Base-by-base conservation (phyloP, 768 basidiomycete species). In the Tylopilus sp. region DNA sequence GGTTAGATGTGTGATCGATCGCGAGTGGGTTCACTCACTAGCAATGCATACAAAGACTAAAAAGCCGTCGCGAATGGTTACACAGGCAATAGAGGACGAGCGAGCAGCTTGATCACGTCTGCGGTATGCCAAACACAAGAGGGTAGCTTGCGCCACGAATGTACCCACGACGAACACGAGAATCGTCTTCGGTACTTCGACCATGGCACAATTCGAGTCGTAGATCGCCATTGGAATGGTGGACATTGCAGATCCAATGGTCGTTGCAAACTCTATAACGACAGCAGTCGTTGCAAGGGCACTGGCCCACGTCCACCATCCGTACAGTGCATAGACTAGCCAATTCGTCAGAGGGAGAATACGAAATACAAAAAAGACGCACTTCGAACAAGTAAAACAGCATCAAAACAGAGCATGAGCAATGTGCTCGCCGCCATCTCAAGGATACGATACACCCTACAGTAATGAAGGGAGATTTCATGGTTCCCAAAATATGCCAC, bases 51-150 rank as follows among this genome's bases (percentile, higher is more conserved):
- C 9, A 6, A 67, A 65, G 4, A 50, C 55, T 3, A 59, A 5
- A 4, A 57, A 5, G 25, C 64, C 60, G 20, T 65, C 64, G 2
- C 65, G 57, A n/a, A 65, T 59, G 12, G 65, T 67, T 1, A 62
- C 35, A 12, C 50, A 63, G 10, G 52, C 53, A 28, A 60, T 38
- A 5, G 42, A 42, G 4, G 30, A 13, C 33, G 20, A 13, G 39
- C 33, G 51, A 18, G 11, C 15, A n/a, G 15, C 26, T 5, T 18
- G 47, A 6, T 50, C 23, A 20, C 52, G 56, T 43, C 55, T 62
- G 38, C 50, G 57, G 40, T 39, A 62, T 4, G 55, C 50, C 39
- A 66, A 36, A 52, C 48, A 56, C 26, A 67, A 9, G 41, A 67
- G 55, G 12, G 53, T 25, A 20, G 28, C 13, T 44, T 62, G 60